Base-by-base conservation (phyloP, 2,329 filamentous ascomycete species). In the Colletotrichum orchidophilum region DNA sequence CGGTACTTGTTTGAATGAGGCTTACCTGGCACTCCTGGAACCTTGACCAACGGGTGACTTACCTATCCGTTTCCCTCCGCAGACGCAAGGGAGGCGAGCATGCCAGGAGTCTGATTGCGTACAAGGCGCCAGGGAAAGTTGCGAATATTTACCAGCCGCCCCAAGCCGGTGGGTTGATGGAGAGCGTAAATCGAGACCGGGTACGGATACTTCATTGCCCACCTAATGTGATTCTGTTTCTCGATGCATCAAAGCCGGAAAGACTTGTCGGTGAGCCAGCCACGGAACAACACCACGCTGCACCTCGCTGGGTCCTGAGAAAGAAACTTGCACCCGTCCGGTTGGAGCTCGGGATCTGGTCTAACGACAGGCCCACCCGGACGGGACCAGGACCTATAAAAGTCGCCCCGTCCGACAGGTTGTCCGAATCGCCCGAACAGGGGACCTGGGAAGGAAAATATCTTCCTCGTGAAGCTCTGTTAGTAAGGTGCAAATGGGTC, bases 341-440 rank as follows among this genome's bases (percentile, higher is more conserved):
- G 68, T 52, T 63, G 21, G 68, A 68, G 68, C 58, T 71, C 64
- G 69, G 69, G 46, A 71, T 71, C 64, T 71, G 64, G 64, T 18
- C 42, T 27, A 33, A 31, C 18, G n/a, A 46, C 39, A 62, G 53
- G 58, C 65, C 69, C 64, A 71, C 69, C 61, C 58, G 64, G 69
- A 69, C 69, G 64, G 69, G 59, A 63, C 53, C 42, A 71, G 29
- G 26, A 63, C 64, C 64, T 69, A 64, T 61, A 63, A 71, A 59
- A 54, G 69, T 63, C 42, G 50, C 58, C 50, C 63, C 64, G 69
- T 63, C 65, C 69, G 64, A 71, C 59, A 68, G 64, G 69, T 57
- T 58, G 69, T 63, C 65, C 69, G 64, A 71, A 58, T 71, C 64
- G 69, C 59, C 69, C 64, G 69, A 39, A 68, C 57, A 55, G 31